Evolutionary conservation across 108 stramenopile species (phyloP).

Genomic region (Cyclotella kingstonii): DNA sequence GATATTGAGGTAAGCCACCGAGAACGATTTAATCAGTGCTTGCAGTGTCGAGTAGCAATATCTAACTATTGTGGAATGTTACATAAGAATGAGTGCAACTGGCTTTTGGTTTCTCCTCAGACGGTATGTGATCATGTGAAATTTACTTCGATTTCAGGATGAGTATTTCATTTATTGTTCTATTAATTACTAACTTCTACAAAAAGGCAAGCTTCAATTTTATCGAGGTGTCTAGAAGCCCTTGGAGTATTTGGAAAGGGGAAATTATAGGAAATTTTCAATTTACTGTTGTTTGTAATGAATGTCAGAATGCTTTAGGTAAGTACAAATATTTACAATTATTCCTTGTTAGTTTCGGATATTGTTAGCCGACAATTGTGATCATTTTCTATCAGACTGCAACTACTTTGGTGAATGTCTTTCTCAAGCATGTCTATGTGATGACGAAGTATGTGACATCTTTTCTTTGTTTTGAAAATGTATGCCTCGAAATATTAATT

Average conservation of each 20-base stretch:
- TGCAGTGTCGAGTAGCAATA: neutral
- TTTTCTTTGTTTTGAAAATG: too few relatives aligned
- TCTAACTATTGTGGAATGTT: too few relatives aligned
- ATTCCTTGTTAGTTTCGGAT: neutral
- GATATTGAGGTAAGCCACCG: too few relatives aligned
- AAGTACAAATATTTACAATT: neutral
- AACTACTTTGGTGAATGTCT: slow-evolving; percentile 29
- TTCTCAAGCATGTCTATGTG: slow-evolving; percentile 7
- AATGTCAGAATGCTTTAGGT: slow-evolving; percentile 3
- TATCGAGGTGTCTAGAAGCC: slow-evolving; percentile 12
- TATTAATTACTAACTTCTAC: slow-evolving; percentile 19
- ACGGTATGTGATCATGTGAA: neutral
- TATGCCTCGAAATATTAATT: neutral
- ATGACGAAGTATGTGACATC: neutral
- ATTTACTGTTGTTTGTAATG: neutral
- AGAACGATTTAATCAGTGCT: neutral
- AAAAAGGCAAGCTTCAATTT: slow-evolving; percentile 21
- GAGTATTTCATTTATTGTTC: slow-evolving; percentile 10
- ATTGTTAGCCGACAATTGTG: slow-evolving; percentile 1
- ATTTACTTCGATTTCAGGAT: too few relatives aligned
- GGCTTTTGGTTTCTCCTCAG: slow-evolving; percentile 4
- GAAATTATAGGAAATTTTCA: neutral
- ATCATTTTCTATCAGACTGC: neutral
- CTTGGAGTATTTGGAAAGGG: slow-evolving; percentile 35
- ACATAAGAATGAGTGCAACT: slow-evolving; percentile 11